Evolutionary conservation across 1,139 yeast genomes (phyloP).

Genomic region (Candida neerlandica): DNA sequence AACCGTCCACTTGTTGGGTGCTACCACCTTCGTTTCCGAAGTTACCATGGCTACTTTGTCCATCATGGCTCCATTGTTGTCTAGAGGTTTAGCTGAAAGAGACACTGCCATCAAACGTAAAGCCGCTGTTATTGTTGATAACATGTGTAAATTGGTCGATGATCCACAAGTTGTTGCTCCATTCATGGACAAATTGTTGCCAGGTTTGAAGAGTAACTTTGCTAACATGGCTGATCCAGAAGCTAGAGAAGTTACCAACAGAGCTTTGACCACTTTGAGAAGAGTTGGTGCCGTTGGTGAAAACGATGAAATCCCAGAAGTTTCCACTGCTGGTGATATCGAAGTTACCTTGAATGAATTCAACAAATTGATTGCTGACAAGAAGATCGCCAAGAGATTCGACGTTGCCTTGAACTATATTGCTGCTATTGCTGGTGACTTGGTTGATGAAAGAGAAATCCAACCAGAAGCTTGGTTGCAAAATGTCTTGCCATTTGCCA

Average conservation of each 20-base stretch:
- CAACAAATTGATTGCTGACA: conserved; percentile 66
- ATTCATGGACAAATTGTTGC: conserved; percentile 91
- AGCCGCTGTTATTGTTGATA: conserved; percentile 98
- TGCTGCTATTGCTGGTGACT: conserved; percentile 98
- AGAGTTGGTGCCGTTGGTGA: conserved; percentile 98
- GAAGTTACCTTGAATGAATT: conserved; percentile 83
- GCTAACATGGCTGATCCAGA: conserved; percentile 99
- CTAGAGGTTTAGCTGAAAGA: conserved; percentile 99
- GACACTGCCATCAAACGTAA: conserved; percentile 99
- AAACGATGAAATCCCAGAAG: conserved; percentile 89
- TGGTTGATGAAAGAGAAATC: conserved; percentile 96
- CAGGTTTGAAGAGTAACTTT: conserved; percentile 92
- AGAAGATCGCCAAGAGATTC: conserved; percentile 79
- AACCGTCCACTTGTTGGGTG: conserved; percentile 98
- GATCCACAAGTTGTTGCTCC: conserved; percentile 99
- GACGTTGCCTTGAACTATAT: conserved; percentile 74
- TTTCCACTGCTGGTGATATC: conserved; percentile 97
- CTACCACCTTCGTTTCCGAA: conserved; percentile 98
- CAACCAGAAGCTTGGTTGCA: conserved; percentile 91
- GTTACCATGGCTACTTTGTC: conserved; percentile 99
- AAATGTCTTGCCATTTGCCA: conserved; percentile 89
- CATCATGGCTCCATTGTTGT: conserved; percentile 97
- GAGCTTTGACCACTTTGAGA: conserved; percentile 96
- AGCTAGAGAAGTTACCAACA: conserved; percentile 97
- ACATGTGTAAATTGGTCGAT: conserved; percentile 99